Evolutionary conservation across 2,329 filamentous ascomycete genomes (phyloP), one percentile per base, ranked within the genome.

Genomic region (Ascochyta rabiei): DNA sequence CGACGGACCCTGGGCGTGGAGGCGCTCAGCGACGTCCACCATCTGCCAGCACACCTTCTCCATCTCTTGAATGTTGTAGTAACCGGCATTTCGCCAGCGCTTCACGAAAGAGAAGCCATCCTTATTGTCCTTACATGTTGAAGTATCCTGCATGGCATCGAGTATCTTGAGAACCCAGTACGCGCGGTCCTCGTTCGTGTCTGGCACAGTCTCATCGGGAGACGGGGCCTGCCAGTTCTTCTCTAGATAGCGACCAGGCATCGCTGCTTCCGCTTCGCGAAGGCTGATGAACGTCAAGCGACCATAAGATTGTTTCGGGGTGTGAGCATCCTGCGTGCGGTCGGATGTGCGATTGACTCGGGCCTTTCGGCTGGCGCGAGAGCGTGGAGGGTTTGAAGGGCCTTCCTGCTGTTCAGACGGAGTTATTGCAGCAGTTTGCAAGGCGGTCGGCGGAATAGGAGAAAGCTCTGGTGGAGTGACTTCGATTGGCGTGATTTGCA

Each of bases 1-100:
- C 16, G 13, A 12, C 10, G 57, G 60, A 6, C 60, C 60, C 2
- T 47, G 16, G 6, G 16, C 16, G 13, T 62, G 57, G 13, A 62
- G 35, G 15, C 39, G 45, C 38, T 44, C 53, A 6, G 54, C 52
- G 13, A 52, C 33, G 8, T 56, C 48, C 15, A 53, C 26, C 26
- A 62, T 48, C 12, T 56, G 30, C 57, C 60, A 60, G 35, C 57
- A 62, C 1, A 62, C 54, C 38, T 48, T 60, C 47, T 62, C 60
- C 44, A 60, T 54, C 5, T 45, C 38, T 9, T 45, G 23, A 12
- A 30, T 3, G 21, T 57, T 35, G 54, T 60, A 54, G 26, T 42
- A 57, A 13, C 13, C 19, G 6, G 28, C 4, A 2, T 21, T 15
- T 0, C 4, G 8, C 57, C 54, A 60, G 24, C 57, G 57, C 39